These are phyloP conservation scores for Neoscytalidium dimidiatum DNA, from an alignment of 2,329 filamentous ascomycete species.

Conservation along the genomic window DNA sequence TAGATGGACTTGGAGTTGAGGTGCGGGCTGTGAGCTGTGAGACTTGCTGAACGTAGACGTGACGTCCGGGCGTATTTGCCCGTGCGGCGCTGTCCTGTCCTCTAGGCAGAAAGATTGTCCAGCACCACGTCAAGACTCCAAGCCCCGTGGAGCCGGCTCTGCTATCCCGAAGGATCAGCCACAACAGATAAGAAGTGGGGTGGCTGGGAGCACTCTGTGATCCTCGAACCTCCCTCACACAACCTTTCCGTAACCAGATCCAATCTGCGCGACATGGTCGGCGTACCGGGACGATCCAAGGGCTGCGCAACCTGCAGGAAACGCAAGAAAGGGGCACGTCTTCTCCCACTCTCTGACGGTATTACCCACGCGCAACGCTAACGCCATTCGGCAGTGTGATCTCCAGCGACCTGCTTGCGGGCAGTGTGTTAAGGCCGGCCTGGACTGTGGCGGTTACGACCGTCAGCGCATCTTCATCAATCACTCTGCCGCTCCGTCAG, in stretches of 20 bases:
- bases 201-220: background rate
- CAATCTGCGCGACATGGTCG: slow-evolving; percentile 21
- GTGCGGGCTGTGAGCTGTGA: no score
- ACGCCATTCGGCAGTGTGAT: slow-evolving; percentile 54
- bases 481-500: slow-evolving; percentile 19
- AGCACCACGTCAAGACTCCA: no score
- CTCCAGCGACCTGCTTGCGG: slow-evolving; percentile 62
- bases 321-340: slow-evolving; percentile 59
- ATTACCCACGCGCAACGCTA: background rate
- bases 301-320: slow-evolving; percentile 34
- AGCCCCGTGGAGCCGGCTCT: no score
- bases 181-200: background rate
- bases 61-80: no score
- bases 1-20: no score
- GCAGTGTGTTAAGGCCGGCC: slow-evolving; percentile 60
- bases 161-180: no score
- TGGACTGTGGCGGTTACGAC: slow-evolving; percentile 64
- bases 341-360: background rate
- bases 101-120: no score
- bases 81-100: no score
- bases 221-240: background rate
- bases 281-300: slow-evolving; percentile 34
- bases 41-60: no score
- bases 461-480: slow-evolving; percentile 63
- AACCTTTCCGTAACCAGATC: background rate